phyloP scores from a whole-genome alignment of 371 early-diverging fungal species.

The Blakeslea trispora region DNA sequence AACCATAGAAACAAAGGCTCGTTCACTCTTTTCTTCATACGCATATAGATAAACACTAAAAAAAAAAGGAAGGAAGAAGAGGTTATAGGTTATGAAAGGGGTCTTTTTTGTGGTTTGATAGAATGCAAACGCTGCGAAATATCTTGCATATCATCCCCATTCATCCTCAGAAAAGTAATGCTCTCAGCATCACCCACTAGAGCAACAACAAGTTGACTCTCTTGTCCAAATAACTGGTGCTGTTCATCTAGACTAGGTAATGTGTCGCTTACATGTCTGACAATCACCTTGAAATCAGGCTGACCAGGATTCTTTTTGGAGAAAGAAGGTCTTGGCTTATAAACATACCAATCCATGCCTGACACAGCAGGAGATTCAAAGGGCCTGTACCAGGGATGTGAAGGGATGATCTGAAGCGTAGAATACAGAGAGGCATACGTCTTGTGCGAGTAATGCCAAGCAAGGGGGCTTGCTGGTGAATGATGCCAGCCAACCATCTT shows the following conservation, averaged over 20 bases:
- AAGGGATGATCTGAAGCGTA: constrained; percentile 27
- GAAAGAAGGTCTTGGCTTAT: constrained; percentile 53
- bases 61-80: too few relatives aligned
- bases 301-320: constrained; percentile 54
- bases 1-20: too few relatives aligned
- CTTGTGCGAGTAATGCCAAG: constrained; percentile 15
- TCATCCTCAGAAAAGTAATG: constrained; percentile 27
- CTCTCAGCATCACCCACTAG: constrained; percentile 38
- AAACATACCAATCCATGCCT: constrained; percentile 52
- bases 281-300: constrained; percentile 50
- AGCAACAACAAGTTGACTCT: constrained; percentile 25
- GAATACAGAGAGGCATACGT: constrained; percentile 26
- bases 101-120: background rate
- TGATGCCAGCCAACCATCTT: background rate
- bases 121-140: constrained; percentile 3
- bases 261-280: constrained; percentile 18
- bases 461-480: constrained; percentile 6
- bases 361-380: background rate
- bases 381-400: constrained; percentile 31
- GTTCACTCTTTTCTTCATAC: too few relatives aligned
- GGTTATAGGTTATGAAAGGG: background rate
- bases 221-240: constrained; percentile 12
- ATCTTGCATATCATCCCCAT: constrained; percentile 28
- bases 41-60: too few relatives aligned
- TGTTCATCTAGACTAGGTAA: constrained; percentile 20